Evolutionary conservation across 257 asterid species (phyloP).

Genomic region (Solanum chiquidenum): DNA sequence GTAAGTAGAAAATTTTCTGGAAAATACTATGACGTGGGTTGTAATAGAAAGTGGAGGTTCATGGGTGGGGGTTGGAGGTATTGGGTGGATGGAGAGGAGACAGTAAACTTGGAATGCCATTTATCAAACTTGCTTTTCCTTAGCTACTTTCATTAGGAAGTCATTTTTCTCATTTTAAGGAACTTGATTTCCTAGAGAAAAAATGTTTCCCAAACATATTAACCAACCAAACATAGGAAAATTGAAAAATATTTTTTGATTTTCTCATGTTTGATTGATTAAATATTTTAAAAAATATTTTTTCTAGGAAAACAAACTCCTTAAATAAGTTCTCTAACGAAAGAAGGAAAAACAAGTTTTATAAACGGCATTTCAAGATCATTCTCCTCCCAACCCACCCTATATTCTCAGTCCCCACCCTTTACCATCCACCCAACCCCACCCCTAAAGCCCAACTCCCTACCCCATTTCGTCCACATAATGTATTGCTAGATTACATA

Average conservation of each 20-base stretch:
- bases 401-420: background rate
- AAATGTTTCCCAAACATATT: background rate
- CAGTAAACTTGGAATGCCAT: background rate
- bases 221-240: too few relatives aligned
- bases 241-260: background rate
- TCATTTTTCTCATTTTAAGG: too few relatives aligned
- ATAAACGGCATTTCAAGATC: too few relatives aligned
- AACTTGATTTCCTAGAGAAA: too few relatives aligned
- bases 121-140: background rate
- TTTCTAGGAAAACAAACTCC: background rate
- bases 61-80: too few relatives aligned
- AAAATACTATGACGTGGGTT: too few relatives aligned
- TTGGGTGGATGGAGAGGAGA: background rate
- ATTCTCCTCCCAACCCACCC: background rate
- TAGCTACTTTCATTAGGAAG: background rate
- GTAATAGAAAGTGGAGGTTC: background rate
- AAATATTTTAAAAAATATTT: too few relatives aligned
- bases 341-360: background rate
- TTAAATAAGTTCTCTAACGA: too few relatives aligned
- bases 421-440: background rate
- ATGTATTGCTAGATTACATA: background rate
- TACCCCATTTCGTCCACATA: background rate
- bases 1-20: background rate
- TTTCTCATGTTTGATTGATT: too few relatives aligned
- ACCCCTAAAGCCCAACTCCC: background rate